A percentile compares a stretch with the other conserved stretches of the same genome.
Evolutionary conservation across 495 filamentous ascomycete species (phyloP).

Genomic region (Amniculicola lignicola): DNA sequence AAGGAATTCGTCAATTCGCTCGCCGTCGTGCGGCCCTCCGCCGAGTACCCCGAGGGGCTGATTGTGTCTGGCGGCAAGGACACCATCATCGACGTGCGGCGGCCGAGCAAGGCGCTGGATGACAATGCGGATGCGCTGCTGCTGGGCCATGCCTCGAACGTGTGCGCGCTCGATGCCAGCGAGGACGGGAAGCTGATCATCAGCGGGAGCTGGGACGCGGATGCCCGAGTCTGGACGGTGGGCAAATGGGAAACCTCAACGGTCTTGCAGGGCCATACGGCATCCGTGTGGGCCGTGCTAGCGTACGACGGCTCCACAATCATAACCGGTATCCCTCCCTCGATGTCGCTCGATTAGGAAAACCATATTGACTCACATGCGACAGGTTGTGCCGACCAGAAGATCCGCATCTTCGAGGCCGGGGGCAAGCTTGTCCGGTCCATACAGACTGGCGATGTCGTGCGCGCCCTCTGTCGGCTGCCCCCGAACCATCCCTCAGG

Average conservation of each 20-base stretch:
- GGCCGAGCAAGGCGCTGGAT: slow-evolving; percentile 58
- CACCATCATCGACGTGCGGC: slow-evolving; percentile 85
- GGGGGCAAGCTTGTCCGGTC: slow-evolving; percentile 62
- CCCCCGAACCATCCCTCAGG: slow-evolving; percentile 72
- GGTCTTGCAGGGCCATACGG: slow-evolving; percentile 71
- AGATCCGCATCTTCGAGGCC: slow-evolving; percentile 75
- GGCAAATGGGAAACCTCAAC: slow-evolving; percentile 59
- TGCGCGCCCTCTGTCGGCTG: slow-evolving; percentile 80
- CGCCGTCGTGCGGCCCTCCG: slow-evolving; percentile 69
- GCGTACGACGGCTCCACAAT: slow-evolving; percentile 75
- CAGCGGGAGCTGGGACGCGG: slow-evolving; percentile 93
- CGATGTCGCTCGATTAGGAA: not conserved
- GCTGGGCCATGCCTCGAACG: slow-evolving; percentile 78
- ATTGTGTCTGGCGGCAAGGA: slow-evolving; percentile 86
- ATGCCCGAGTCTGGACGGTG: slow-evolving; percentile 78
- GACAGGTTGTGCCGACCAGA: slow-evolving; percentile 75
- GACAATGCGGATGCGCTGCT: slow-evolving; percentile 83
- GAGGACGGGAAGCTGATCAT: slow-evolving; percentile 68
- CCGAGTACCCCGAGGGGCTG: slow-evolving; percentile 71
- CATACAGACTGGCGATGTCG: slow-evolving; percentile 75
- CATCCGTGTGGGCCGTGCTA: slow-evolving; percentile 85
- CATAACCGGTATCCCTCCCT: slow-evolving; percentile 63
- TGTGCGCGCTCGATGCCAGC: slow-evolving; percentile 80
- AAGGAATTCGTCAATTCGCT: slow-evolving; percentile 81
- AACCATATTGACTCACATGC: not conserved